These are phyloP conservation scores for Elsinoe ampelina DNA, from an alignment of 2,329 filamentous ascomycete species.

Conservation along the genomic window DNA sequence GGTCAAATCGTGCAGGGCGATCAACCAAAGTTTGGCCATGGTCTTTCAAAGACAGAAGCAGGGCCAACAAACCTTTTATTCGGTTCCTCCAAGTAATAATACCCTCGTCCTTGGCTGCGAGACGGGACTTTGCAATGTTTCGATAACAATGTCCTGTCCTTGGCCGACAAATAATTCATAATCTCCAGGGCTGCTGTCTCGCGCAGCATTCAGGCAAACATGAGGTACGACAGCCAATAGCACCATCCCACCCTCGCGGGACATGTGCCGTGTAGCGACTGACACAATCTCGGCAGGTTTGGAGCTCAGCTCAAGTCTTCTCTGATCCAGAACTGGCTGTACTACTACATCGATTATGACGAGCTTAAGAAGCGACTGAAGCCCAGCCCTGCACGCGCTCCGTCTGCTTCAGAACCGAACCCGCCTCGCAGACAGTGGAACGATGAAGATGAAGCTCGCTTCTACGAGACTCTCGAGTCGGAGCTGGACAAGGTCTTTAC, in stretches of 20 bases:
- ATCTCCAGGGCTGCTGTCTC: background rate
- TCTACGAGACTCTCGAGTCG: slow-evolving; percentile 75
- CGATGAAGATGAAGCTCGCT: slow-evolving; percentile 82
- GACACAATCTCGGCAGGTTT: slow-evolving; percentile 49
- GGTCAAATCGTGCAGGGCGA: background rate
- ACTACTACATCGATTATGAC: slow-evolving; percentile 98
- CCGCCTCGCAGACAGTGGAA: slow-evolving; percentile 59
- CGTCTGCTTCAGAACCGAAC: slow-evolving; percentile 31
- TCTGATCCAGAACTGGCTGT: slow-evolving; percentile 92
- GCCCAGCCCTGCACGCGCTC: slow-evolving; percentile 51
- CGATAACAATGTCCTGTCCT: background rate
- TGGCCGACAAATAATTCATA: background rate
- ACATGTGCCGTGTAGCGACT: slow-evolving; percentile 4
- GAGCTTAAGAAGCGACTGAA: slow-evolving; percentile 82
- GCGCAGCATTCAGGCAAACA: background rate
- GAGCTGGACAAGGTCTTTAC: slow-evolving; percentile 97
- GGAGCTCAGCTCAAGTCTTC: slow-evolving; percentile 94
- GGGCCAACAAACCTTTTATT: background rate
- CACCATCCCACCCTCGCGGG: background rate
- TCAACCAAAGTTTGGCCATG: background rate
- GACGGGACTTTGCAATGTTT: background rate
- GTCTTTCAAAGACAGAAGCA: background rate
- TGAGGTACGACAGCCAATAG: slow-evolving; percentile 1
- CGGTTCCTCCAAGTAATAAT: background rate
- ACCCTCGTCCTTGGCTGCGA: background rate